Evolutionary conservation across 2,329 filamentous ascomycete species (phyloP), one percentile per base, ranked within the genome.

Genomic region (Nemania abortiva): DNA sequence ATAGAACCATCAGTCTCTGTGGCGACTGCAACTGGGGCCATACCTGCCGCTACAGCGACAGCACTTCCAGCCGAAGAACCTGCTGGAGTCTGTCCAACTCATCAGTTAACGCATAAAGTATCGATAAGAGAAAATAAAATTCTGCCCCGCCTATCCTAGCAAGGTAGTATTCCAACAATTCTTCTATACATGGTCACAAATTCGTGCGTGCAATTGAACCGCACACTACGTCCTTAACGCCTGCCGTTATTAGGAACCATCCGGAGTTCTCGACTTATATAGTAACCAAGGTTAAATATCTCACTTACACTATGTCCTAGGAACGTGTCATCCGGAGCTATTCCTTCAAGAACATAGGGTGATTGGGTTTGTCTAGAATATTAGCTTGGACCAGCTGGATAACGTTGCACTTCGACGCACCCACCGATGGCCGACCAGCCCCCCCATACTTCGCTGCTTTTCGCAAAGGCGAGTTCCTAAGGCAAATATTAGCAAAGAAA

Each of bases 21-120:
- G 10, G 3, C 31, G 13, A 56, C 10, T 42, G 53, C 53, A 6
- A 56, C 24, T 2, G 53, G 53, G 2, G 34, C 53, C 53, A 56
- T 56, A 3, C 53, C 53, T 13, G 53, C 53, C 9, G 53, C 53
- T 22, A 42, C 53, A 13, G 53, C 18, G 22, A 56, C 31, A 15
- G 53, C 53, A 13, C 31, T 39, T 4, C 53, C 52, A 37, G 52
- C 18, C 22, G 52, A 55, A 37, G 52, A 55, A 55, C 52, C 52
- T 20, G 52, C 52, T 20, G 31, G 52, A 34, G 10, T 34, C 52
- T 55, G 7, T n/a, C n/a, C n/a, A n/a, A n/a, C n/a, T n/a, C n/a
- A n/a, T n/a, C n/a, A n/a, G n/a, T n/a, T n/a, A n/a, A n/a, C n/a
- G n/a, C n/a, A n/a, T n/a, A n/a, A n/a, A n/a, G n/a, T n/a, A n/a